Evolutionary conservation across 2,329 filamentous ascomycete genomes (phyloP), one percentile per base, ranked within the genome.

Genomic region (Nigrograna mackinnonii): DNA sequence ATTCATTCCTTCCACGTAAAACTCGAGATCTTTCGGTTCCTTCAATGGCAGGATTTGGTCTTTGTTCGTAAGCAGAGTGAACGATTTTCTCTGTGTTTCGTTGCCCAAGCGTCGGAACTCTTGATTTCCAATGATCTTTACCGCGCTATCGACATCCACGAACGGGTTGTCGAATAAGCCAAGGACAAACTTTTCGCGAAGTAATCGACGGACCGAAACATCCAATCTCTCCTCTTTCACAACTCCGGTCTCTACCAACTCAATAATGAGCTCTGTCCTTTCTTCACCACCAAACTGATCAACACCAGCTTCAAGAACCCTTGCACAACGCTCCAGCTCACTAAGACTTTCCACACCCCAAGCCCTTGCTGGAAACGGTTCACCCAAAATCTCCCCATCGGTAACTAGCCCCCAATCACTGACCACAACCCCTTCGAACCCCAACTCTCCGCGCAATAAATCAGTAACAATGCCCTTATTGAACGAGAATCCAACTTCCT

Each of bases 341-440:
- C 54, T 72, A 2, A 76, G 57, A 37, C 71, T 55, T 47, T 80
- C 76, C 1, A 74, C 66, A 1, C 77, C 78, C 76, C 78, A 80
- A 3, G 73, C 73, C 9, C 75, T 69, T 0, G 75, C 74, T 0
- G 71, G 72, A 69, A 76, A 71, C 22, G 71, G 60, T 49, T 77
- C 70, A 2, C 73, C 75, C 0, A 50, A 20, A 21, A 78, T 71
- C 1, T 58, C 44, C 0, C 55, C 53, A 34, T 78, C 73, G 0
- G 77, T 79, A 17, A 80, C 66, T 3, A 80, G 64, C 1, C 76
- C 75, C 78, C 78, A 80, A 45, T 80, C 78, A 0, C 73, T 77
- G 2, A 73, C 66, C 0, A 80, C 68, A n/a, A 79, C 76, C 2
- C 77, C 78, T 0, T 77, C 52, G 41, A 78, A 80, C 2, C 76